Evolutionary conservation across 2,329 filamentous ascomycete genomes (phyloP).

Genomic region (Akanthomyces muscarius): DNA sequence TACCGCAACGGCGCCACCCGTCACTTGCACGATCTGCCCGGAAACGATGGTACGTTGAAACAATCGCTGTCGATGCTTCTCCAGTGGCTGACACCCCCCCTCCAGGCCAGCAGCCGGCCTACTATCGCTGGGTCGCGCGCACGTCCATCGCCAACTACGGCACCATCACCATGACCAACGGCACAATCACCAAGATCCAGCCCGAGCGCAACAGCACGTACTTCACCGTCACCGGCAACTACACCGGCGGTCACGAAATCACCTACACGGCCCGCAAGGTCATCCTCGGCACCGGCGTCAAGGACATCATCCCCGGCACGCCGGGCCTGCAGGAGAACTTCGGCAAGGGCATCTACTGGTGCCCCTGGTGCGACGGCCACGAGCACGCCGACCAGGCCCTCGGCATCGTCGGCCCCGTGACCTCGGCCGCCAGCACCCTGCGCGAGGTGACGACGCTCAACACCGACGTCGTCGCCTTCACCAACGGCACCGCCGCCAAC

Average conservation of each 20-base stretch:
- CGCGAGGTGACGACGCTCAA: conserved; percentile 53
- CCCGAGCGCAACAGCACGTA: conserved; percentile 36
- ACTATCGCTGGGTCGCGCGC: conserved; percentile 52
- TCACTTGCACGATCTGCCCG: conserved; percentile 59
- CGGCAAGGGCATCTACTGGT: conserved; percentile 60
- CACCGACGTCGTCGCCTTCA: conserved; percentile 52
- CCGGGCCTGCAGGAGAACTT: conserved; percentile 53
- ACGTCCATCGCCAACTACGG: conserved; percentile 48
- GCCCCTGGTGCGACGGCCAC: conserved; percentile 61
- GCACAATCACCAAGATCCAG: conserved; percentile 45
- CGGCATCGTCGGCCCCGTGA: conserved; percentile 47
- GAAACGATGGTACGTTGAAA: conserved; percentile 48
- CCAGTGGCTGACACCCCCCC: not conserved
- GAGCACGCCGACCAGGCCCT: conserved; percentile 57
- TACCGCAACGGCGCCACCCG: conserved; percentile 56
- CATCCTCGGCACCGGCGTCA: conserved; percentile 54
- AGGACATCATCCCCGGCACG: conserved; percentile 50
- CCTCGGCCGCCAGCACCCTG: conserved; percentile 60
- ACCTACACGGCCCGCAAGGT: conserved; percentile 48
- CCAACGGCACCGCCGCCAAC: conserved; percentile 54
- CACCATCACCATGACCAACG: conserved; percentile 47
- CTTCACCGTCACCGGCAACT: conserved; percentile 20
- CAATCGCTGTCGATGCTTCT: not conserved
- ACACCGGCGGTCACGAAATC: conserved; percentile 19
- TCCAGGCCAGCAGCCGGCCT: conserved; percentile 49